A percentile compares a stretch with the other conserved stretches of the same genome.
Conservation (phyloP, 1,284 basidiomycete species). For the Amylostereum areolatum region DNA sequence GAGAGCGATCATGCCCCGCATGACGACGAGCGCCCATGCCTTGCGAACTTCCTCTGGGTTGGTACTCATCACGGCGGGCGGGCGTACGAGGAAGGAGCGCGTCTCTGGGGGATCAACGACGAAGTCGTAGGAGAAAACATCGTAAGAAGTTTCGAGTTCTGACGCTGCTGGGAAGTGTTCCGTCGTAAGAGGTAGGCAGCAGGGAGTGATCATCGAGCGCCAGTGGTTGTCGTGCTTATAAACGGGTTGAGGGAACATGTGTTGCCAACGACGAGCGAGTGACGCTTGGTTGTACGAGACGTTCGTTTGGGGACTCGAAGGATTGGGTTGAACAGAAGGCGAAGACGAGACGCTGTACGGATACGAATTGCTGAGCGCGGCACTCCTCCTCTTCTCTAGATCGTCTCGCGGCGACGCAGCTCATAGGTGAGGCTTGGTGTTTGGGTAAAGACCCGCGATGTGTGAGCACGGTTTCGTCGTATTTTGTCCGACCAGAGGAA, state of each 20-base stretch:
- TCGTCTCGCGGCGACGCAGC: constrained; percentile 66
- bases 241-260: constrained; percentile 73
- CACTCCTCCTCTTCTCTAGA: constrained; percentile 50
- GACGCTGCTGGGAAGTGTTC: constrained; percentile 77
- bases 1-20: constrained; percentile 92
- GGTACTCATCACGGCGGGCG: constrained; percentile 38
- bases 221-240: constrained; percentile 91
- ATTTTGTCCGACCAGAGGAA: constrained; percentile 41
- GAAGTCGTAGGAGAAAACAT: constrained; percentile 78
- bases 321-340: constrained; percentile 48
- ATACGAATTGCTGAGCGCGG: constrained; percentile 33
- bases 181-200: constrained; percentile 90
- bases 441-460: constrained; percentile 31
- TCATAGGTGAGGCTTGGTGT: constrained; percentile 51
- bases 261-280: constrained; percentile 84
- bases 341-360: constrained; percentile 46
- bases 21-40: constrained; percentile 77
- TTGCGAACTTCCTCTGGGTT: constrained; percentile 52
- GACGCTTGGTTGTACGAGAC: constrained; percentile 60
- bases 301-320: constrained; percentile 51
- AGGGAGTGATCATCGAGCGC: constrained; percentile 79
- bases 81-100: constrained; percentile 74
- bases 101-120: constrained; percentile 74
- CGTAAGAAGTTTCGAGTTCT: constrained; percentile 76
- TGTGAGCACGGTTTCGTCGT: constrained; percentile 45